These are phyloP conservation scores for Nannochloropsis oceanica DNA, from an alignment of 108 stramenopile species.

Conservation along the genomic window DNA sequence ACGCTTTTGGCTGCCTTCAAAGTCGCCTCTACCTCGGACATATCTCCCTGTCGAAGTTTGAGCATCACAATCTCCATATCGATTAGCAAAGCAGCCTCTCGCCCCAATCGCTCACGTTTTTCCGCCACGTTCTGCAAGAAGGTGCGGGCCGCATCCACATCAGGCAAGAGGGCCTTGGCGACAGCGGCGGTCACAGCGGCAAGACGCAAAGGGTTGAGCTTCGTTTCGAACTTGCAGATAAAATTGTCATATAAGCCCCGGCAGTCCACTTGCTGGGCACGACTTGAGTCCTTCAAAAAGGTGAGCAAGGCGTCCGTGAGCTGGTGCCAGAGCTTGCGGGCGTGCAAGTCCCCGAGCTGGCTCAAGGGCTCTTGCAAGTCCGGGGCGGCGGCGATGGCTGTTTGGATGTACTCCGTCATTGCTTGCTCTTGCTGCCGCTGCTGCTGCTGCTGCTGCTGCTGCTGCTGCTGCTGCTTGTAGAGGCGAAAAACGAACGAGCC, in stretches of 20 bases:
- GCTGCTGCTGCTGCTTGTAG: not conserved
- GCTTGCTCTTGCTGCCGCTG: not conserved
- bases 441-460: not conserved
- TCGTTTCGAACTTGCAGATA: not conserved
- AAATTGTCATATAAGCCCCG: not conserved
- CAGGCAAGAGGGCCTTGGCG: not conserved
- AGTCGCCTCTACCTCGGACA: not conserved
- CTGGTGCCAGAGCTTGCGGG: slow-evolving; percentile 81
- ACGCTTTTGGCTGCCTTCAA: not conserved
- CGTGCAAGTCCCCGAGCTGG: not conserved
- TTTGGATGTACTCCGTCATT: not conserved
- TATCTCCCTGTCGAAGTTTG: not conserved
- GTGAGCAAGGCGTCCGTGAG: slow-evolving; percentile 51
- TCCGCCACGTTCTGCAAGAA: not conserved
- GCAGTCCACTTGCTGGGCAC: not conserved
- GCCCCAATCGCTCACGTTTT: not conserved
- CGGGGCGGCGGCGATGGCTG: not conserved
- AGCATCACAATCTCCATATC: not conserved
- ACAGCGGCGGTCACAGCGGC: not conserved
- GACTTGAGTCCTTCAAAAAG: not conserved
- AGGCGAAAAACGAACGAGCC: too few relatives aligned
- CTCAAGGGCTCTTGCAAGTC: not conserved
- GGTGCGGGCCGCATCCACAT: not conserved
- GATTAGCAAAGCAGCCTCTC: not conserved
- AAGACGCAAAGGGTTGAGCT: not conserved